A percentile compares a stretch with the other conserved stretches of the same genome.
Conservation (phyloP, 805 yeast genomes). For the Wickerhamomyces silvicola region DNA sequence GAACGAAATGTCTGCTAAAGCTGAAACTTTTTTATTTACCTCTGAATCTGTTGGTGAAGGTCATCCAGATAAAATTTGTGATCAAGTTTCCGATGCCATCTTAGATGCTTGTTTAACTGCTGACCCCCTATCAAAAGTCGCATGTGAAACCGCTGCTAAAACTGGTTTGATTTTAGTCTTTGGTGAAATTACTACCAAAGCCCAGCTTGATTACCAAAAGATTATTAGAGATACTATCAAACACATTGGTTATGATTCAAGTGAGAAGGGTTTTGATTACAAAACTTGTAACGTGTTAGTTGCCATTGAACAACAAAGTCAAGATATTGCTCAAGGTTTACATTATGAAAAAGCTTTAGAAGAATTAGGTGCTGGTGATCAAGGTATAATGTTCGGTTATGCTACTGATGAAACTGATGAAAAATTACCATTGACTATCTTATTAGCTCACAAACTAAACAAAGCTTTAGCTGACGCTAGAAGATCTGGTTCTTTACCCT, state of each 20-base stretch:
- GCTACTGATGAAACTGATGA: conserved; percentile 99
- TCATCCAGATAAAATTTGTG: conserved; percentile 95
- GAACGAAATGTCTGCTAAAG: conserved; percentile 16
- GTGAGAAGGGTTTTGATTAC: conserved; percentile 97
- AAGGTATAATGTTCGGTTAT: conserved; percentile 99
- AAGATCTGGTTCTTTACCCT: conserved; percentile 87
- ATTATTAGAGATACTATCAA: conserved; percentile 97
- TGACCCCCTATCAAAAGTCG: conserved; percentile 97
- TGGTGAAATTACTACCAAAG: conserved; percentile 98
- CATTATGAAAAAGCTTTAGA: conserved; percentile 94
- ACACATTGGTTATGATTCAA: conserved; percentile 95
- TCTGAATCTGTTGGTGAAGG: conserved; percentile 94
- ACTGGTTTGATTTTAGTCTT: conserved; percentile 99
- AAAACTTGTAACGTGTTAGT: conserved; percentile 98
- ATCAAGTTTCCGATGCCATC: conserved; percentile 97
- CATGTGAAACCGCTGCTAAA: conserved; percentile 98
- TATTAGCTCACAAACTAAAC: conserved; percentile 93
- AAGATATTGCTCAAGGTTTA: conserved; percentile 98
- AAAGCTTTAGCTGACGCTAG: conserved; percentile 96
- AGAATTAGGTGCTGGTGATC: conserved; percentile 99
- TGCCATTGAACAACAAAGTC: conserved; percentile 98
- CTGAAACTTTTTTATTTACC: conserved; percentile 56
- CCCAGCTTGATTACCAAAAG: conserved; percentile 92
- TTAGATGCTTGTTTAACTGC: conserved; percentile 93
- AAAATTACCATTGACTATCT: conserved; percentile 89